These are phyloP conservation scores for Coniella vitis DNA, from an alignment of 2,329 filamentous ascomycete species.

Conservation along the genomic window DNA sequence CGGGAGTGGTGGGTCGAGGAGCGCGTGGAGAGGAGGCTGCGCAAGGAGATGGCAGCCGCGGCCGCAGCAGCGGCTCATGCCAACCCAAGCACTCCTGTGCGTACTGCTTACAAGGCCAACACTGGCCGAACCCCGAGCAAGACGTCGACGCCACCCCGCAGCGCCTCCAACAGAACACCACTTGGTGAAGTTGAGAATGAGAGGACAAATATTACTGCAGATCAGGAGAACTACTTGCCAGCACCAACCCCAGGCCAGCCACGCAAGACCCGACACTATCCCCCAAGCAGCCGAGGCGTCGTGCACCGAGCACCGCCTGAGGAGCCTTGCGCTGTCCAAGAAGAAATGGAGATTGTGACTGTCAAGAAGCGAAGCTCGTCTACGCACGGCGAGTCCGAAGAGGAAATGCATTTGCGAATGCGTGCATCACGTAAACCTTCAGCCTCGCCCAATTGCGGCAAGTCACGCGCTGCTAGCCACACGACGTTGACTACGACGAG, in stretches of 20 bases:
- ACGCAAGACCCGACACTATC: slow-evolving; percentile 76
- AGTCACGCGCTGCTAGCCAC: slow-evolving; percentile 66
- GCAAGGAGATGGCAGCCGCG: slow-evolving; percentile 48
- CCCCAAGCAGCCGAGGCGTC: slow-evolving; percentile 55
- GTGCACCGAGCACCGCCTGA: slow-evolving; percentile 35
- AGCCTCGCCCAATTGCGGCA: slow-evolving; percentile 55
- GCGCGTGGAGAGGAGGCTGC: slow-evolving; percentile 63
- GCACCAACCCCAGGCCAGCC: slow-evolving; percentile 94
- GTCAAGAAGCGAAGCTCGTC: slow-evolving; percentile 51
- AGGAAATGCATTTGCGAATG: slow-evolving; percentile 75
- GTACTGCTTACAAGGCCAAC: slow-evolving; percentile 53
- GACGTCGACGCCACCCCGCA: slow-evolving; percentile 76
- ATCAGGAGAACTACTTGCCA: slow-evolving; percentile 86
- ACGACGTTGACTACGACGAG: slow-evolving; percentile 62
- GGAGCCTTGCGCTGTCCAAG: slow-evolving; percentile 44
- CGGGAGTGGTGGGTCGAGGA: slow-evolving; percentile 98
- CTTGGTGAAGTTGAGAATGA: slow-evolving; percentile 94
- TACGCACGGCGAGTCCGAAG: slow-evolving; percentile 63
- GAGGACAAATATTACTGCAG: slow-evolving; percentile 49
- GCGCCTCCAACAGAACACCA: slow-evolving; percentile 68
- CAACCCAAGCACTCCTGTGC: slow-evolving; percentile 54
- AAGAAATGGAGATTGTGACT: slow-evolving; percentile 54
- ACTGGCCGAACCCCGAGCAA: slow-evolving; percentile 56
- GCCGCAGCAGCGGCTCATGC: slow-evolving; percentile 30
- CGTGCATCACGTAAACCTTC: slow-evolving; percentile 59